Evolutionary conservation across 2,329 filamentous ascomycete species (phyloP).

Genomic region (Chalaropsis ovoidea): DNA sequence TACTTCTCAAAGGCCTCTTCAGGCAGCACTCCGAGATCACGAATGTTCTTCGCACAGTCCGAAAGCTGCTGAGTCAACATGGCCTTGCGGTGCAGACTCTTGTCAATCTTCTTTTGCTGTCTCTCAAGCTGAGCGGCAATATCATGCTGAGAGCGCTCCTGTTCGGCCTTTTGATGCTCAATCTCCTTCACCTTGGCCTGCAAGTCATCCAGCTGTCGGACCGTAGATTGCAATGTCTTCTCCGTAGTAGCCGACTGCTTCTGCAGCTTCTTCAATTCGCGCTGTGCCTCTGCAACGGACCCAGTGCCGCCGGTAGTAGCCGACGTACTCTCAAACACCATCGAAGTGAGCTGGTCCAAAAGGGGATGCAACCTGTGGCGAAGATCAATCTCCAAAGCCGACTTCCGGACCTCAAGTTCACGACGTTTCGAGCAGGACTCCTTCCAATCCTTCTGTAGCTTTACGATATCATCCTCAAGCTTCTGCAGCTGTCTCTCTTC

Average conservation of each 20-base stretch:
- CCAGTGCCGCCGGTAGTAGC: constrained; percentile 33
- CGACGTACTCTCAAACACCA: constrained; percentile 55
- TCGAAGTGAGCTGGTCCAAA: constrained; percentile 72
- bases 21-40: constrained; percentile 82
- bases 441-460: constrained; percentile 66
- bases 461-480: constrained; percentile 58
- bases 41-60: constrained; percentile 79
- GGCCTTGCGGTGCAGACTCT: constrained; percentile 80
- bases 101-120: constrained; percentile 82
- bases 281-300: constrained; percentile 65
- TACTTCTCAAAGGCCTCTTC: constrained; percentile 93
- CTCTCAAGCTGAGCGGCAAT: constrained; percentile 69
- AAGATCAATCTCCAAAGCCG: constrained; percentile 73
- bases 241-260: constrained; percentile 58
- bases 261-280: constrained; percentile 69
- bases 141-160: constrained; percentile 63
- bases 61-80: constrained; percentile 64
- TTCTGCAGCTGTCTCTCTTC: constrained; percentile 73
- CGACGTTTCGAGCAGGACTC: constrained; percentile 62
- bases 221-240: constrained; percentile 61
- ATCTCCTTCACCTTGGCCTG: constrained; percentile 46
- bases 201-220: constrained; percentile 53
- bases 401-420: constrained; percentile 70
- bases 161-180: constrained; percentile 48
- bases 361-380: constrained; percentile 81